Evolutionary conservation across 176 grass and related monocot genomes (phyloP), one percentile per base, ranked within the genome.

Genomic region (Bonia amplexicaulis): DNA sequence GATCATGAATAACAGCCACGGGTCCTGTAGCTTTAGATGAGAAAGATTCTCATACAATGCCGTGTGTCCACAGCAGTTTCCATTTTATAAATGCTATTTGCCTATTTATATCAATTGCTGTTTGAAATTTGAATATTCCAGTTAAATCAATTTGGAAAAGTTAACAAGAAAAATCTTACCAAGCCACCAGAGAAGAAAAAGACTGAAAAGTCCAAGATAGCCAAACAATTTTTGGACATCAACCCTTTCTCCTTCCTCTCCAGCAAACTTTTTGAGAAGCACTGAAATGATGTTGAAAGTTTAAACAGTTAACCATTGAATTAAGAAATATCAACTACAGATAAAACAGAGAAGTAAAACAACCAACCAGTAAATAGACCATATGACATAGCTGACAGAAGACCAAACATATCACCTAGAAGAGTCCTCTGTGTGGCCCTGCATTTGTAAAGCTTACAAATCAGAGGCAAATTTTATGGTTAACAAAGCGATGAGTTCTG

Each of bases 161-260:
- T 58, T 27, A 66, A 25, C 14, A 79, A 6, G 9, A 10, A 79
- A 45, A 75, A 26, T 14, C 62, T 80, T 94, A 99, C 96, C 93
- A 84, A 96, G 88, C 93, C 96, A 96, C 96, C 96, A 99, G 69
- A 99, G 88, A 90, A 94, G 85, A 85, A 91, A 68, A 40, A 99
- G 88, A 79, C 54, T 89, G 71, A 94, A 99, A 39, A 99, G 66
- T 64, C 96, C 93, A 9, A 99, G 86, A 88, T 96, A 99, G 71
- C 93, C 96, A 88, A 99, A 99, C 17, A 96, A 71, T 78, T 99
- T 99, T 91, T 99, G 93, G 76, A 99, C 78, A 86, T 99, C 93
- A 54, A 89, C 82, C 61, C 91, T 88, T 91, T 99, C 88, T 81
- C 91, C 96, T 88, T 91, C 96, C 86, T 95, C 96, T 78, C 96